A percentile compares a stretch with the other conserved stretches of the same genome.
phyloP scores from a whole-genome alignment of 257 asterid genomes.

The Schizonepeta tenuifolia region DNA sequence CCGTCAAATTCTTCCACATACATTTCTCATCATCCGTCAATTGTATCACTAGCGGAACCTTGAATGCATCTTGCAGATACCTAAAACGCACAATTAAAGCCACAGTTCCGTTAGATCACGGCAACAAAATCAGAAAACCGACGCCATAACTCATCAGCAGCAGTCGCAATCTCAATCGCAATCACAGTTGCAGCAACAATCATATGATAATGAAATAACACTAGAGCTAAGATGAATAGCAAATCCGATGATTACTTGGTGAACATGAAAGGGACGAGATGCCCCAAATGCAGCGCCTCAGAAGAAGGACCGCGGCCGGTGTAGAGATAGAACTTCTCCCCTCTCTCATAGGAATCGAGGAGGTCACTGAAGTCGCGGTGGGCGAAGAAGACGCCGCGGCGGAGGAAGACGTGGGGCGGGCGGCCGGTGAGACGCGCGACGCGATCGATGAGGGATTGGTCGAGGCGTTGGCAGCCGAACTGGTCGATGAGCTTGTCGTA shows the following conservation, averaged over 20 bases:
- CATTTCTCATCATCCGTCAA: constrained; percentile 97
- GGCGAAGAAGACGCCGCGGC: constrained; percentile 95
- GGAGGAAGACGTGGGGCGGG: constrained; percentile 89
- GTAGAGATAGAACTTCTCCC: constrained; percentile 85
- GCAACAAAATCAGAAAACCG: background rate
- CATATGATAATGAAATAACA: background rate
- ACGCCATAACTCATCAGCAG: background rate
- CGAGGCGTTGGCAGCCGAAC: constrained; percentile 93
- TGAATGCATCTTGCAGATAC: constrained; percentile 93
- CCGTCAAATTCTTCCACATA: constrained; percentile 91
- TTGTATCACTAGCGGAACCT: constrained; percentile 94
- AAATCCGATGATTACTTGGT: constrained; percentile 60
- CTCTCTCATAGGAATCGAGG: constrained; percentile 78
- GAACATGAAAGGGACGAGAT: constrained; percentile 94
- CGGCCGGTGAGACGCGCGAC: constrained; percentile 76
- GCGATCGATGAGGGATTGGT: constrained; percentile 68
- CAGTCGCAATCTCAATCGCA: too few relatives aligned
- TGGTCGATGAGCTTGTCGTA: constrained; percentile 86
- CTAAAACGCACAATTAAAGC: constrained; percentile 45
- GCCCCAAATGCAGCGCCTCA: constrained; percentile 96
- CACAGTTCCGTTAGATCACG: background rate
- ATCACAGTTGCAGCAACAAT: background rate
- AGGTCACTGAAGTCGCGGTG: constrained; percentile 81
- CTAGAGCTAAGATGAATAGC: background rate
- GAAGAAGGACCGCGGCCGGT: constrained; percentile 99